A percentile compares a stretch with the other conserved stretches of the same genome.
Evolutionary conservation across 345 rosid species (phyloP).

Genomic region (Lepidium africanum): DNA sequence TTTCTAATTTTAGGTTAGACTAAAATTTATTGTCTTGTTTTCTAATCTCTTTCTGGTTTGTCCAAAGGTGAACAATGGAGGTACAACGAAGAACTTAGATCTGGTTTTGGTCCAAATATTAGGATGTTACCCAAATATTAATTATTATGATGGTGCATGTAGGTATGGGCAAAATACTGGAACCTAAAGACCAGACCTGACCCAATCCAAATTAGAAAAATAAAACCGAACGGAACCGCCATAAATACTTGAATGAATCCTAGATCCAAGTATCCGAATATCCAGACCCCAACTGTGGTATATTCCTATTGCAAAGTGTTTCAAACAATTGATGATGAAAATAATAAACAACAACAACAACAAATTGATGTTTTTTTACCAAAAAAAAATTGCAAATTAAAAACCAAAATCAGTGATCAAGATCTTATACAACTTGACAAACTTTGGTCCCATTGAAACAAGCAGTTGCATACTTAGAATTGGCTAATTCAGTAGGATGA

Average conservation of each 20-base stretch:
- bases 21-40: background rate
- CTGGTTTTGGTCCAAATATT: too few relatives aligned
- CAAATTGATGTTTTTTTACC: background rate
- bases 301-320: background rate
- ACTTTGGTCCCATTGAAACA: constrained; percentile 14
- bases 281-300: too few relatives aligned
- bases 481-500: constrained; percentile 25
- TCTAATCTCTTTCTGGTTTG: background rate
- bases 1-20: background rate
- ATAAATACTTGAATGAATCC: too few relatives aligned
- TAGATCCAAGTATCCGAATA: too few relatives aligned
- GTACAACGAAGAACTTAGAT: background rate
- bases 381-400: too few relatives aligned
- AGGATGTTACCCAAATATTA: too few relatives aligned
- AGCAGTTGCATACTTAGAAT: background rate
- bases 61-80: background rate
- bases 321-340: background rate
- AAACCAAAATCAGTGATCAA: too few relatives aligned
- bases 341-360: background rate
- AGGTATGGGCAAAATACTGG: too few relatives aligned
- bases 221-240: too few relatives aligned
- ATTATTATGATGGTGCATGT: too few relatives aligned
- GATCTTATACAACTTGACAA: background rate
- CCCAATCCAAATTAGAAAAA: too few relatives aligned
- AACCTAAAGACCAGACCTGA: too few relatives aligned